These are phyloP conservation scores for Sporothrix curviconia DNA, from an alignment of 2,329 filamentous ascomycete species.

Conservation along the genomic window DNA sequence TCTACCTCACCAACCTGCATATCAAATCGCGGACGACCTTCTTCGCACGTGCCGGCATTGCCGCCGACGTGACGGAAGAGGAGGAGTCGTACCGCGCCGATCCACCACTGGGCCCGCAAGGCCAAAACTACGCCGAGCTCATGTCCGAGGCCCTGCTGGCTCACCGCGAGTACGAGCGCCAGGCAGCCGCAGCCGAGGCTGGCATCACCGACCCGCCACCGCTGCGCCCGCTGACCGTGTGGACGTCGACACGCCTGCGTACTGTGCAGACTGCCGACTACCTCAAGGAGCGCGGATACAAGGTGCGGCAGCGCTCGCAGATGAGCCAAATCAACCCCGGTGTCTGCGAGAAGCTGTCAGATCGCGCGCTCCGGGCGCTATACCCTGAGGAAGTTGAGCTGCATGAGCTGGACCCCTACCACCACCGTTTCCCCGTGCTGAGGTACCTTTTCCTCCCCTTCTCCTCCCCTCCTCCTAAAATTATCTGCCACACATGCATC, in stretches of 20 bases:
- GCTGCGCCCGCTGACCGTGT: constrained; percentile 68
- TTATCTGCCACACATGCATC: not conserved
- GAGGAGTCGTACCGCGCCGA: constrained; percentile 91
- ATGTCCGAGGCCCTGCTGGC: constrained; percentile 79
- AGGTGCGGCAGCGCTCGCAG: constrained; percentile 84
- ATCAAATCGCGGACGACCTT: constrained; percentile 93
- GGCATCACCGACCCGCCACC: constrained; percentile 57
- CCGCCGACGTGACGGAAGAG: constrained; percentile 76
- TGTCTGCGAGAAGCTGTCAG: constrained; percentile 89
- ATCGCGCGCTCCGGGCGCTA: constrained; percentile 68
- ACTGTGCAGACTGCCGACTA: constrained; percentile 85
- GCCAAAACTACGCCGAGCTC: constrained; percentile 71
- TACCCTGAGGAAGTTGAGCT: constrained; percentile 90
- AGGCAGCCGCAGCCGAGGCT: constrained; percentile 60
- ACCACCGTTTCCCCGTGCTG: constrained; percentile 89
- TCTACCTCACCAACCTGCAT: constrained; percentile 94
- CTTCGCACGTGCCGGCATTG: constrained; percentile 82
- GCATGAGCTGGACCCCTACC: constrained; percentile 91
- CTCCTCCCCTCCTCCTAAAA: not conserved
- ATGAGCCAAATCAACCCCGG: constrained; percentile 97
- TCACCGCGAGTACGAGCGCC: constrained; percentile 76
- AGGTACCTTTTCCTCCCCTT: constrained; percentile 47
- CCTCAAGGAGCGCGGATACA: constrained; percentile 72
- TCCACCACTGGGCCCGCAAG: constrained; percentile 73
- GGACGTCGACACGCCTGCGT: constrained; percentile 87